These are phyloP conservation scores for Cercospora canescens DNA, from an alignment of 2,329 filamentous ascomycete genomes.

Conservation along the genomic window DNA sequence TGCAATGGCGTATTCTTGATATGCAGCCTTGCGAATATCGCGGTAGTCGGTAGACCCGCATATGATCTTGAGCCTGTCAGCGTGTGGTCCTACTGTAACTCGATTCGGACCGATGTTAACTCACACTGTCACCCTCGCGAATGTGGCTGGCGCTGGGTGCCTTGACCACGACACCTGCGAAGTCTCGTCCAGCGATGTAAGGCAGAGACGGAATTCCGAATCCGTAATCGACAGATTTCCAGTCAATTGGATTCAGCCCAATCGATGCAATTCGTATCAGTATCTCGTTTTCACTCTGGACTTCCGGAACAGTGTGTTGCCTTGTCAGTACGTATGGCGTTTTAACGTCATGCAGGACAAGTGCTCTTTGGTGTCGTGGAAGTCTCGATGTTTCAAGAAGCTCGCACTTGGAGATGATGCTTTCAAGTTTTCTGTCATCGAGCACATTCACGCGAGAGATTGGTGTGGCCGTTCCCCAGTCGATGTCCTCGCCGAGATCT, in stretches of 20 bases:
- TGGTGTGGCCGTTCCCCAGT: conserved; percentile 25
- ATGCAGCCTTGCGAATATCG: conserved; percentile 45
- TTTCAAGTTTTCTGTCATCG: conserved; percentile 18
- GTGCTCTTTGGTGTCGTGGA: conserved; percentile 17
- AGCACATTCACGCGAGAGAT: conserved; percentile 18
- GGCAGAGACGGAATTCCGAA: conserved; percentile 45
- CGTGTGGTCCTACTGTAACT: not conserved
- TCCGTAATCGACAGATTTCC: conserved; percentile 45
- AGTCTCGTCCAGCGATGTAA: conserved; percentile 31
- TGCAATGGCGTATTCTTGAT: conserved; percentile 46
- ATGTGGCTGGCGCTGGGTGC: conserved; percentile 40
- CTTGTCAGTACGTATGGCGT: conserved; percentile 14
- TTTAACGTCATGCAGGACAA: conserved; percentile 16
- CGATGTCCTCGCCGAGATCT: conserved; percentile 17
- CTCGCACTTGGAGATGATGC: conserved; percentile 14
- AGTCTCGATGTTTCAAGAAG: conserved; percentile 5
- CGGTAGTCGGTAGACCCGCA: conserved; percentile 47
- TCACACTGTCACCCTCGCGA: conserved; percentile 15
- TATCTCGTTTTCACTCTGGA: conserved; percentile 34
- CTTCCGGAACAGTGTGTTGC: conserved; percentile 14
- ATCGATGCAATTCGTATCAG: conserved; percentile 39
- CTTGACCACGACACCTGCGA: conserved; percentile 32
- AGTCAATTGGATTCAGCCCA: conserved; percentile 46
- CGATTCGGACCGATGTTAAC: not conserved
- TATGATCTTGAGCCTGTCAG: conserved; percentile 8